These are phyloP conservation scores for Mollisia scopiformis DNA, from an alignment of 2,329 filamentous ascomycete genomes.

Conservation along the genomic window DNA sequence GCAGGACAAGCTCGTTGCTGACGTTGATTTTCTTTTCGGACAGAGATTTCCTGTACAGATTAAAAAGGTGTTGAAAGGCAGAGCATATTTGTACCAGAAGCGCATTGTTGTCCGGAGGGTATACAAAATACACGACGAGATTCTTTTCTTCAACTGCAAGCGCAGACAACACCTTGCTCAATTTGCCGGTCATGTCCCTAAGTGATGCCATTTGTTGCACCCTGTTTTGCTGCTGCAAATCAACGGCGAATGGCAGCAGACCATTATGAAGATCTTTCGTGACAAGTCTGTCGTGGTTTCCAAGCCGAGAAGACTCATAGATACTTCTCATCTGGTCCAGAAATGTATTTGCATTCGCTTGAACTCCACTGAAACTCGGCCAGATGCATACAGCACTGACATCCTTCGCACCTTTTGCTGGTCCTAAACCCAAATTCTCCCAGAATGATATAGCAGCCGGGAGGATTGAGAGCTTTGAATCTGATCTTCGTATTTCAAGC, in stretches of 20 bases:
- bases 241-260: constrained; percentile 32
- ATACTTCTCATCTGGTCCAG: constrained; percentile 68
- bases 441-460: constrained; percentile 78
- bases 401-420: constrained; percentile 72
- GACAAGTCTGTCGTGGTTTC: constrained; percentile 55
- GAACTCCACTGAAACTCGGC: constrained; percentile 65
- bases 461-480: constrained; percentile 71
- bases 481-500: constrained; percentile 71
- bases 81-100: constrained; percentile 72
- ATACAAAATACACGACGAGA: constrained; percentile 77
- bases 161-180: constrained; percentile 36
- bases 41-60: constrained; percentile 58
- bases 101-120: constrained; percentile 63
- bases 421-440: constrained; percentile 78
- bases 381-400: constrained; percentile 72
- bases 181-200: constrained; percentile 32
- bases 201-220: constrained; percentile 28
- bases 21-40: constrained; percentile 50
- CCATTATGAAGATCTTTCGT: constrained; percentile 41
- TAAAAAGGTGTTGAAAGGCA: constrained; percentile 73
- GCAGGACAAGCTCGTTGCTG: constrained; percentile 72
- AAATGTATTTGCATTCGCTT: constrained; percentile 64
- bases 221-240: constrained; percentile 42
- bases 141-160: constrained; percentile 49
- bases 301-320: constrained; percentile 76